phyloP scores from a whole-genome alignment of 140 eudicot genomes.

The Ambrosia hybrid region DNA sequence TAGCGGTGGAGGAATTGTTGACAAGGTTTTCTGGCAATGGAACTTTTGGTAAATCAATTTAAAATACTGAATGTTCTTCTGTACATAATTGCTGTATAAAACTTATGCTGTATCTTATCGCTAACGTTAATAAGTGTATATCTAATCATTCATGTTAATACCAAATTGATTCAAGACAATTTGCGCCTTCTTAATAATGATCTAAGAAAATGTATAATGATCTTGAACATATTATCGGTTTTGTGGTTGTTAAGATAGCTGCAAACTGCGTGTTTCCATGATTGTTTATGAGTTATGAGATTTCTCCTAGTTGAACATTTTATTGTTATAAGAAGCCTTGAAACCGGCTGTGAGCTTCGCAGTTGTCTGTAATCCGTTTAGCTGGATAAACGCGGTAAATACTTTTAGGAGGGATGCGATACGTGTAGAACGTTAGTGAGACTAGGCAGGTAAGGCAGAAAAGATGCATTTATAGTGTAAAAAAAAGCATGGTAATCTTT shows the following conservation, averaged over 20 bases:
- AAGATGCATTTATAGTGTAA: no score
- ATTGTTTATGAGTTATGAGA: no score
- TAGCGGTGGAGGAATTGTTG: conserved; percentile 95
- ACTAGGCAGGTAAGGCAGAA: no score
- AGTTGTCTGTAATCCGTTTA: no score
- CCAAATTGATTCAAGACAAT: conserved; percentile 7
- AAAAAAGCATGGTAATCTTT: no score
- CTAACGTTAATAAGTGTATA: conserved; percentile 29
- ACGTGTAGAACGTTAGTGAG: no score
- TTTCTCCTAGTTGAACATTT: no score
- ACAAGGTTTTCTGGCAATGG: conserved; percentile 92
- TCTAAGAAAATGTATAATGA: neutral
- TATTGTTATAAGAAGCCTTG: no score
- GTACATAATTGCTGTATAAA: conserved; percentile 50
- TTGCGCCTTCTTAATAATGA: neutral
- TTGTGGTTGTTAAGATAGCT: neutral
- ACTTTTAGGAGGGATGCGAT: no score
- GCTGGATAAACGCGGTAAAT: no score
- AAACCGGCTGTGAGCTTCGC: no score
- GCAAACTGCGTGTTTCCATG: no score
- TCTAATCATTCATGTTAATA: conserved; percentile 38
- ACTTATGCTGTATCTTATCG: conserved; percentile 26
- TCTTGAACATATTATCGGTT: neutral
- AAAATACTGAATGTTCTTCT: conserved; percentile 20
- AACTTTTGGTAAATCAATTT: conserved; percentile 59